Evolutionary conservation across 225 moss, liverwort and hornwort genomes (phyloP).

Genomic region (Pseudisothecium myosuroides): DNA sequence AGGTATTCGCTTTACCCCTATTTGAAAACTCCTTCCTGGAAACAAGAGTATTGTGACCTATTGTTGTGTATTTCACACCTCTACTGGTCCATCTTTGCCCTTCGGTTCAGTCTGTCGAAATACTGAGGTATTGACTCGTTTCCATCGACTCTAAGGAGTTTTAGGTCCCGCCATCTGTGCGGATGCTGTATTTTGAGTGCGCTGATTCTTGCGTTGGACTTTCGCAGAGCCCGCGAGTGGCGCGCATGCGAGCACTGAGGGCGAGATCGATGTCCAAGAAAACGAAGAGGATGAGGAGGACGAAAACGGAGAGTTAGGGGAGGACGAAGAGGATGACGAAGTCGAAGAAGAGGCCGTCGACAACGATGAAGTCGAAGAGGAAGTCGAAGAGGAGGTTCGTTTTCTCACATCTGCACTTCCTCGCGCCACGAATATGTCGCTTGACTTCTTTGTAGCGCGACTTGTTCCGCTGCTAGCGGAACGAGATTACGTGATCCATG

Average conservation of each 20-base stretch:
- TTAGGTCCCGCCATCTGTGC: background rate
- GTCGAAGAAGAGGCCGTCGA: slow-evolving; percentile 48
- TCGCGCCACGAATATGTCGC: background rate
- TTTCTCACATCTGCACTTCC: background rate
- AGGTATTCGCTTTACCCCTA: background rate
- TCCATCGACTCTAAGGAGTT: background rate
- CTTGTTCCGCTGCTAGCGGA: background rate
- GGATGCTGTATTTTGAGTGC: background rate
- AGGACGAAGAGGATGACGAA: slow-evolving; percentile 55
- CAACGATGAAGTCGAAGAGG: slow-evolving; percentile 41
- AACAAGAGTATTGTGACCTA: background rate
- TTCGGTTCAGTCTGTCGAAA: background rate
- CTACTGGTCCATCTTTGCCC: background rate
- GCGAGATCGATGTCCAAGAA: slow-evolving; percentile 67
- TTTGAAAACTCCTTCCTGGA: background rate
- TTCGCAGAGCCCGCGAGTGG: slow-evolving; percentile 50
- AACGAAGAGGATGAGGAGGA: slow-evolving; percentile 60
- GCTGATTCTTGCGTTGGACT: background rate
- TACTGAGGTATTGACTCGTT: too few relatives aligned
- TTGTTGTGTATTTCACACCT: background rate
- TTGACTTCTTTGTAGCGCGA: background rate
- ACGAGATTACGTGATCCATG: background rate
- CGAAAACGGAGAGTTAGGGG: slow-evolving; percentile 61
- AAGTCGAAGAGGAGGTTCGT: slow-evolving; percentile 34
- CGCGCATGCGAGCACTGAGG: slow-evolving; percentile 54